These are phyloP conservation scores for Colletotrichum musae DNA, from an alignment of 2,329 filamentous ascomycete species.

Conservation along the genomic window DNA sequence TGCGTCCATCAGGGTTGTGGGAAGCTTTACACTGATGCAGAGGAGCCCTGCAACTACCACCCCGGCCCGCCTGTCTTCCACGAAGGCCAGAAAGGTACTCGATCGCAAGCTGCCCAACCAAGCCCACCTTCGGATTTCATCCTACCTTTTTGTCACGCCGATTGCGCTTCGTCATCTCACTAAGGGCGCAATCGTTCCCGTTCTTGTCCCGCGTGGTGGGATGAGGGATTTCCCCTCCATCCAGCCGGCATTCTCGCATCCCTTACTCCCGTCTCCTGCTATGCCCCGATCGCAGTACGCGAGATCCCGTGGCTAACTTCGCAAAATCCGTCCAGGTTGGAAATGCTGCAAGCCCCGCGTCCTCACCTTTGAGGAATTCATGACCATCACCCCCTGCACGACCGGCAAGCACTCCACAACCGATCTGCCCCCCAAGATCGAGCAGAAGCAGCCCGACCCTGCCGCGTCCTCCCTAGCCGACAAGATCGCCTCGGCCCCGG, in stretches of 20 bases:
- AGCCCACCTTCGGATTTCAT: slow-evolving; percentile 14
- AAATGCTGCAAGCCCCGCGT: slow-evolving; percentile 99
- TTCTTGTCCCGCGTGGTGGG: slow-evolving; percentile 24
- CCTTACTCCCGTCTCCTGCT: slow-evolving; percentile 6
- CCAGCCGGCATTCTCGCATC: slow-evolving; percentile 19
- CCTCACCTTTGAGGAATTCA: slow-evolving; percentile 98
- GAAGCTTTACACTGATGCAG: slow-evolving; percentile 85
- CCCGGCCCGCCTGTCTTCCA: slow-evolving; percentile 95
- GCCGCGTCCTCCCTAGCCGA: slow-evolving; percentile 54
- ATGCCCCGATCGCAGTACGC: slow-evolving; percentile 6
- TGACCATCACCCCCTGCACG: slow-evolving; percentile 91
- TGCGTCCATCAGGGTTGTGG: slow-evolving; percentile 98
- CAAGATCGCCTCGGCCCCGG: slow-evolving; percentile 60
- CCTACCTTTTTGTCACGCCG: slow-evolving; percentile 24
- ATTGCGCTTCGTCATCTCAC: slow-evolving; percentile 20
- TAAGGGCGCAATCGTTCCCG: slow-evolving; percentile 34
- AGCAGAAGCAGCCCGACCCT: slow-evolving; percentile 64
- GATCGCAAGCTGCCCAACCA: slow-evolving; percentile 9
- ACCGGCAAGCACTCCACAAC: slow-evolving; percentile 92
- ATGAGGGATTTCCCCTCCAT: slow-evolving; percentile 6
- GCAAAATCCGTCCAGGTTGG: slow-evolving; percentile 76
- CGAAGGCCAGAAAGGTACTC: slow-evolving; percentile 95
- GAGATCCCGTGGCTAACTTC: slow-evolving; percentile 39
- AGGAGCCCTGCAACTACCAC: slow-evolving; percentile 92
- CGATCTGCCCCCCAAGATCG: slow-evolving; percentile 75